Evolutionary conservation across 1,139 yeast species (phyloP).

Genomic region (Geotrichum cucujoidarum): DNA sequence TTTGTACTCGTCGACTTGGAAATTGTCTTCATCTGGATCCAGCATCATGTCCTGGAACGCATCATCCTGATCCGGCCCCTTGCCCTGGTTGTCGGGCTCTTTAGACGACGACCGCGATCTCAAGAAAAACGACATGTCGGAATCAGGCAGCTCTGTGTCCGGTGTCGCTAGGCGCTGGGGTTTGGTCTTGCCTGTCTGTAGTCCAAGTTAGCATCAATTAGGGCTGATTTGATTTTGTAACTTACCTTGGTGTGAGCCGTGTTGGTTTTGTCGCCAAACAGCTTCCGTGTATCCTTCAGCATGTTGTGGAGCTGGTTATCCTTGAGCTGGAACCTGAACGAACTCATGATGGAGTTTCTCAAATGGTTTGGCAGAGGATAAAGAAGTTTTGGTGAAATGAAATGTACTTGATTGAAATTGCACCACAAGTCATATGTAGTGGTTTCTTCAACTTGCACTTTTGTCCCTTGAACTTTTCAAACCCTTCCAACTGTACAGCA

Average conservation of each 20-base stretch:
- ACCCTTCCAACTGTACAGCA: too few relatives aligned
- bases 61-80: too few relatives aligned
- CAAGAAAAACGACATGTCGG: conserved; percentile 16
- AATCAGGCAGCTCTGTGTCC: conserved; percentile 8
- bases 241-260: conserved; percentile 2
- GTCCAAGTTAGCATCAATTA: background rate
- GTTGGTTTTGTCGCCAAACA: conserved; percentile 15
- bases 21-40: conserved; percentile 14
- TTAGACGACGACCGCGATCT: background rate
- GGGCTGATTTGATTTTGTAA: too few relatives aligned
- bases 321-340: conserved; percentile 14
- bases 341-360: conserved; percentile 4
- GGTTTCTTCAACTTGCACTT: background rate
- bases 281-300: conserved; percentile 14
- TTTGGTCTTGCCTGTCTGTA: conserved; percentile 2
- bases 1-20: background rate
- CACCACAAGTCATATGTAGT: conserved; percentile 1
- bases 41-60: conserved; percentile 9
- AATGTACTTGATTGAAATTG: background rate
- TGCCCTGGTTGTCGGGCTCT: too few relatives aligned
- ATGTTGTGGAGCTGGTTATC: conserved; percentile 15
- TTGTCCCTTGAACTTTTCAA: too few relatives aligned
- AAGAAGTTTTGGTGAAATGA: too few relatives aligned
- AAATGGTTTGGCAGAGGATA: too few relatives aligned
- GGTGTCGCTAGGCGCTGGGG: background rate